Evolutionary conservation across 257 asterid genomes (phyloP), one percentile per base, ranked within the genome.

Genomic region (Hygrophila difformis): DNA sequence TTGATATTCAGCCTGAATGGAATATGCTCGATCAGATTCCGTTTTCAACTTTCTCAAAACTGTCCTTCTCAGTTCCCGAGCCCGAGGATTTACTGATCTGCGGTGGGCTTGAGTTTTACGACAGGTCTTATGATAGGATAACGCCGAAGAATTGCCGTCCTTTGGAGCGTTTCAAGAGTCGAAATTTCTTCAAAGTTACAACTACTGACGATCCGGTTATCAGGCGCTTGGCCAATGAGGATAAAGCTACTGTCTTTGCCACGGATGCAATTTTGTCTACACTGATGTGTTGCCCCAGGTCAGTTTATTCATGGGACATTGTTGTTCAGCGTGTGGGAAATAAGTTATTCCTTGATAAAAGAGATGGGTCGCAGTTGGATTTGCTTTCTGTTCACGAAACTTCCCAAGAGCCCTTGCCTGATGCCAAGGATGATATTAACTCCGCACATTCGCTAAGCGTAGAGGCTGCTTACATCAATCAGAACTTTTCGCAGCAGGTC

Each of bases 1-100:
- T 91, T 2, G 99, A 91, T 62, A 91, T 91, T 57, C 99, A 86
- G 61, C 99, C 96, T 0, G 99, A 91, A 36, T 91, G 99, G 99
- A 91, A 86, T 13, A 91, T 91, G 99, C 77, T 91, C 0, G 99
- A 91, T 40, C 99, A 91, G 60, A 86, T 91, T 34, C 96, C 99
- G 0, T 91, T 91, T 75, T 86, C 99, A 6, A 91, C 89, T 1
- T 91, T 91, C 70, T 77, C 87, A 0, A 91, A 91, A 51, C 65
- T 91, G 12, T 82, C 99, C 0, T 91, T 71, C 56, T 53, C 96
- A 0, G 94, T 80, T 0, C 76, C 82, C 0, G 98, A 91, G 59
- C 96, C 99, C 0, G 96, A 91, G 53, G 96, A 91, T 44, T 55
- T 91, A 42, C 57, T 91, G 33, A 69, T 91, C 9, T 86, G 93